Base-by-base conservation (phyloP, 139 green algal genomes). In the Eudorina sp. region DNA sequence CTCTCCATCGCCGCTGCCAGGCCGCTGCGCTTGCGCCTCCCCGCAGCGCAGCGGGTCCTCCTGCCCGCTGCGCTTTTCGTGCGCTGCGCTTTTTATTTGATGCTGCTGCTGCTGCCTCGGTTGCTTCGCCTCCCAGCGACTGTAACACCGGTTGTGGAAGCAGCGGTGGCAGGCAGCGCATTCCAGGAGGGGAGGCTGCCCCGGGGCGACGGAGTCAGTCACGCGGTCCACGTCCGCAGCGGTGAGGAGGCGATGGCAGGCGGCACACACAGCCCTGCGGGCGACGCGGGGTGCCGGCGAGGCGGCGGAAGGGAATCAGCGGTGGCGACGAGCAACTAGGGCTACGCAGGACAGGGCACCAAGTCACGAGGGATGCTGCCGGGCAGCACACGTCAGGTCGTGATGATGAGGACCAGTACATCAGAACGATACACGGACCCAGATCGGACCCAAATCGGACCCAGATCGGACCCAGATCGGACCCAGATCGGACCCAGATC, bases 121-220 rank as follows among this genome's bases (percentile, higher is more conserved):
- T 18, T 46, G 40, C 41, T 58, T 23, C 38, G 25, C 48, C 34
- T 19, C 75, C 75, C 75, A 83, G 4, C 29, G 29, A 16, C 40
- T 25, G 53, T 74, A n/a, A 45, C 80, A 86, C 29, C n/a, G 41
- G 60, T 7, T 16, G 45, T 86, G 80, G 80, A 86, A 86, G 80
- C 60, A 76, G 18, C 80, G 80, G 62, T 86, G 80, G 60, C 80
- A 86, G 41, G 38, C 80, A 0, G 23, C 19, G 60, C 80, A 86
- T 18, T 86, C 60, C 3, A 76, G 60, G 38, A 86, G 6, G 16
- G 16, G 43, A 11, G 76, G 51, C 51, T 16, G 9, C 13, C 23
- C 48, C 13, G 51, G 45, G 43, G 69, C 2, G 38, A 6, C 13
- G 7, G n/a, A n/a, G n/a, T n/a, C n/a, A n/a, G n/a, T n/a, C n/a